Evolutionary conservation across 208 protist species (phyloP), one percentile per base, ranked within the genome.

Genomic region (Trypanosoma caninum): DNA sequence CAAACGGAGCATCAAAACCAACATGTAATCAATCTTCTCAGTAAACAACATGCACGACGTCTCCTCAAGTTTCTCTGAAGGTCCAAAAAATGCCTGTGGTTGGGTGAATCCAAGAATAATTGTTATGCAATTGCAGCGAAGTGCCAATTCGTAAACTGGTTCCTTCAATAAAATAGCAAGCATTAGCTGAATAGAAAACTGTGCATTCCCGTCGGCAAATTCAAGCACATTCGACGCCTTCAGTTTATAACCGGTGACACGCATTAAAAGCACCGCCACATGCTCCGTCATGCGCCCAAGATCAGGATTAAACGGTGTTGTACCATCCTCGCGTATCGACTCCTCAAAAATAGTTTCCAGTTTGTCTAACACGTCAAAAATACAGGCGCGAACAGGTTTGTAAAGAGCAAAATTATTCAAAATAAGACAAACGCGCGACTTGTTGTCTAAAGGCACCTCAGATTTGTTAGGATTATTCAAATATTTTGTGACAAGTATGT

Each of bases 201-300:
- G 91, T 42, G 78, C 83, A 70, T 94, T 93, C 42, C 79, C 58
- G 70, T 97, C 87, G 0, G 91, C 82, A 65, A 97, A 97, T 73
- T 97, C 88, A 38, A 88, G 82, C 38, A 97, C 86, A 31, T 80
- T 84, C n/a, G 80, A 57, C 23, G 91, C 91, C 71, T 82, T 88
- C 14, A 97, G 76, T 57, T 94, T 88, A 78, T 94, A 97, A 18
- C 83, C 70, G 38, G 77, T 92, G 22, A 93, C 81, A 48, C 91
- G 87, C 80, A 93, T 93, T 47, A 97, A 75, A 35, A 97, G 86
- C 59, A 94, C 91, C 6, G 94, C 80, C 2, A 95, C 87, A 68
- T 97, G 91, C 71, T 97, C 87, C 33, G 87, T 92, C 88, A 97
- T 93, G 53, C 91, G 87, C 31, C 91, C 91, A 44, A 97, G 80